phyloP scores from a whole-genome alignment of 1,284 basidiomycete genomes.

The Leccinum solheimii region DNA sequence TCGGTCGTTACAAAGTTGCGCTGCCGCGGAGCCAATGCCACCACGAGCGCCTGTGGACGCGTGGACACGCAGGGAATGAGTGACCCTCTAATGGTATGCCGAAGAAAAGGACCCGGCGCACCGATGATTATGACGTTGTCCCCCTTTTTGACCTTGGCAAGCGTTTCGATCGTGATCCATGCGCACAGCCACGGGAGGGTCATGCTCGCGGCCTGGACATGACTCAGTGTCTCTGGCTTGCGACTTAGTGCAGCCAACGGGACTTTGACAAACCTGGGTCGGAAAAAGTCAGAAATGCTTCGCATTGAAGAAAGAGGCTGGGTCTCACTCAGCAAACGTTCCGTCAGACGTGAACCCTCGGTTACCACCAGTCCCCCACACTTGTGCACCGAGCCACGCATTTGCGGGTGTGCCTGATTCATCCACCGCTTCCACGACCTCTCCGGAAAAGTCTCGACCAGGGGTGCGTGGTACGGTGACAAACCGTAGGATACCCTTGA shows the following conservation, averaged over 20 bases:
- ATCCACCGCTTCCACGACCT: slow-evolving; percentile 35
- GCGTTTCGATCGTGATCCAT: slow-evolving; percentile 38
- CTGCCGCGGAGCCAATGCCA: slow-evolving; percentile 37
- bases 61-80: background rate
- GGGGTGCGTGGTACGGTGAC: slow-evolving; percentile 35
- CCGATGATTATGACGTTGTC: slow-evolving; percentile 38
- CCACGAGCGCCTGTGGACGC: slow-evolving; percentile 33
- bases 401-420: slow-evolving; percentile 18
- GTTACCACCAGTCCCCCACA: slow-evolving; percentile 36
- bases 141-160: slow-evolving; percentile 35
- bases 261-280: slow-evolving; percentile 31
- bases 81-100: background rate
- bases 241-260: slow-evolving; percentile 32
- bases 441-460: slow-evolving; percentile 36
- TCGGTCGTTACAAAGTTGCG: slow-evolving; percentile 34
- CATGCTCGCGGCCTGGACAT: slow-evolving; percentile 35
- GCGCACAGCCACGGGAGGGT: slow-evolving; percentile 39
- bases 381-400: slow-evolving; percentile 32
- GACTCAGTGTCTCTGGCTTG: slow-evolving; percentile 30
- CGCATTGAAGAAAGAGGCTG: background rate
- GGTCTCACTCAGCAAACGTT: slow-evolving; percentile 36
- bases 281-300: background rate
- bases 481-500: slow-evolving; percentile 32
- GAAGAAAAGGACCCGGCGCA: slow-evolving; percentile 1
- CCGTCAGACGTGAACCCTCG: slow-evolving; percentile 37